Conservation (phyloP, 768 basidiomycete species). For the Candolleomyces eurysporus region DNA sequence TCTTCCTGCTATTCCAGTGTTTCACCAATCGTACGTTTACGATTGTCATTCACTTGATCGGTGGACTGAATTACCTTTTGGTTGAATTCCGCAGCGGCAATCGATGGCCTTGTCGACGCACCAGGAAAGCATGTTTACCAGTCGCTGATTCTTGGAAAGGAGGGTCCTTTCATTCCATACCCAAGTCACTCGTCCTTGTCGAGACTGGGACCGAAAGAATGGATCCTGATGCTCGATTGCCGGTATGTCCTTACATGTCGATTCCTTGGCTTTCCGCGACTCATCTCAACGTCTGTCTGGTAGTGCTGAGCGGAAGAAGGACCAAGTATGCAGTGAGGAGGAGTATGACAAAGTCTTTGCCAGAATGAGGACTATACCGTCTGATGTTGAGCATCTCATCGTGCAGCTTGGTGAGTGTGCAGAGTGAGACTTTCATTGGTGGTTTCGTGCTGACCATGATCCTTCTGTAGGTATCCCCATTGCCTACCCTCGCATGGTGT, state of each 20-base stretch:
- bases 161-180: slow-evolving; percentile 74
- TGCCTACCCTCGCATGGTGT: slow-evolving; percentile 92
- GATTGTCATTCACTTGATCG: neutral
- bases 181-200: slow-evolving; percentile 82
- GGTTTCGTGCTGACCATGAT: too few relatives aligned
- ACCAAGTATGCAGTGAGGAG: slow-evolving; percentile 71
- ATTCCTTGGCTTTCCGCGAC: neutral
- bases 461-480: slow-evolving; percentile 61
- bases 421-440: too few relatives aligned
- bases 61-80: neutral
- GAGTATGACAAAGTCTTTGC: slow-evolving; percentile 77
- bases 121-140: slow-evolving; percentile 64
- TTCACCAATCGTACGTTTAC: slow-evolving; percentile 66
- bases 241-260: slow-evolving; percentile 45
- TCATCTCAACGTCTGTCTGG: neutral
- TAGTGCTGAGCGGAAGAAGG: slow-evolving; percentile 83
- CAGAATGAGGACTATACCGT: slow-evolving; percentile 58
- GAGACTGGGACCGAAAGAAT: slow-evolving; percentile 75
- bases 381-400: slow-evolving; percentile 75
- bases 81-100: slow-evolving; percentile 42
- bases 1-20: slow-evolving; percentile 92
- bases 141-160: slow-evolving; percentile 70
- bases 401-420: slow-evolving; percentile 49
- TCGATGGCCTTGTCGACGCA: slow-evolving; percentile 71
- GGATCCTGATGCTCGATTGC: slow-evolving; percentile 78